Conservation (phyloP, 2,329 filamentous ascomycete species). For the Nannizziopsis arthrosporioides region DNA sequence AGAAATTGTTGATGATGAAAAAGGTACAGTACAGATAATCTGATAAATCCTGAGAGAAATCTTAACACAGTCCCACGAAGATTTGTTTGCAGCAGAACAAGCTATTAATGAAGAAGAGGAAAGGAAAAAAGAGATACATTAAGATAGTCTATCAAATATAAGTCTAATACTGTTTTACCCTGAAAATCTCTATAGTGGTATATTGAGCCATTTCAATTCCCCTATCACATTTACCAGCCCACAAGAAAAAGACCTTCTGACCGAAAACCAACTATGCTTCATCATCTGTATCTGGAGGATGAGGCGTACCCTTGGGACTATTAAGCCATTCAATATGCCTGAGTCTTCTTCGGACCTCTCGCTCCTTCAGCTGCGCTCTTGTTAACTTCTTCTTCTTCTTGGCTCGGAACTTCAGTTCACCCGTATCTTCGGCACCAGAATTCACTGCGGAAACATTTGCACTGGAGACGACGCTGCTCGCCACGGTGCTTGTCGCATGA, state of each 20-base stretch:
- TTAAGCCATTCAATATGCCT: slow-evolving; percentile 74
- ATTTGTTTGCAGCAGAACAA: too few species aligned
- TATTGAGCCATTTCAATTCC: too few species aligned
- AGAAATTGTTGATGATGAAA: too few species aligned
- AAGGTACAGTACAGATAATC: too few species aligned
- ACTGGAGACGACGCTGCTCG: slow-evolving; percentile 48
- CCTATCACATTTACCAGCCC: too few species aligned
- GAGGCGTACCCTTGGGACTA: slow-evolving; percentile 71
- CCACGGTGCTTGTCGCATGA: slow-evolving; percentile 44
- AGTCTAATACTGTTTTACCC: too few species aligned
- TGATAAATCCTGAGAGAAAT: too few species aligned
- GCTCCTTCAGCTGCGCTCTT: slow-evolving; percentile 88
- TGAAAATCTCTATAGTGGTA: too few species aligned
- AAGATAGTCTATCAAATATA: too few species aligned
- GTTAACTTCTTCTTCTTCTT: slow-evolving; percentile 99
- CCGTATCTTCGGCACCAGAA: slow-evolving; percentile 70
- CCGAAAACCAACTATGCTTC: slow-evolving; percentile 37
- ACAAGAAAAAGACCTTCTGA: background rate
- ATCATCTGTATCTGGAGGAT: slow-evolving; percentile 65
- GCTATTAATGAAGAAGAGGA: too few species aligned
- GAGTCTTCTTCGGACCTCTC: slow-evolving; percentile 72
- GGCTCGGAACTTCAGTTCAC: slow-evolving; percentile 69
- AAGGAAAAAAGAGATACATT: too few species aligned
- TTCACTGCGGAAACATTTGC: slow-evolving; percentile 57
- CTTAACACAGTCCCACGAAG: too few species aligned